Evolutionary conservation across 805 yeast genomes (phyloP).

Genomic region (Candida schatavii): DNA sequence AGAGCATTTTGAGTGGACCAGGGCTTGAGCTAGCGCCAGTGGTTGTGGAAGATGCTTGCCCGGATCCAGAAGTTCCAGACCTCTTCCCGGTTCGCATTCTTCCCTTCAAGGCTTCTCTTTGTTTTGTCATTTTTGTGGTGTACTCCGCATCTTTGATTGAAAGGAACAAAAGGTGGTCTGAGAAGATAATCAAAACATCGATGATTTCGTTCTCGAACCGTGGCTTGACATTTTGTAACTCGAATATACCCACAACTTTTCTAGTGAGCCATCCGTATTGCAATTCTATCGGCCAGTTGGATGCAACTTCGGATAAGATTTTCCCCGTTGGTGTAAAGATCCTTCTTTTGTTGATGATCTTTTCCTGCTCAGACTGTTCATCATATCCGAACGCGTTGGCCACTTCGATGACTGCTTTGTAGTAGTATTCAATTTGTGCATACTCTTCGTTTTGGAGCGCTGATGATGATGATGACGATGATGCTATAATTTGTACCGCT

Average conservation of each 20-base stretch:
- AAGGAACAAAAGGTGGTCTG: conserved; percentile 72
- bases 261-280: conserved; percentile 88
- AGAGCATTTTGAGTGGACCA: conserved; percentile 41
- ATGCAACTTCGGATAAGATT: conserved; percentile 76
- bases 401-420: conserved; percentile 55
- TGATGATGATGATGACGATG: too few relatives aligned
- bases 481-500: conserved; percentile 43
- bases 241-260: conserved; percentile 75
- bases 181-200: conserved; percentile 71
- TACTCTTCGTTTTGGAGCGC: conserved; percentile 19
- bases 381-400: conserved; percentile 79
- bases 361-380: conserved; percentile 14
- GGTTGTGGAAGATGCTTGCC: background rate
- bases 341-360: conserved; percentile 39
- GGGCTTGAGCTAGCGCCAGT: background rate
- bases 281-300: conserved; percentile 82
- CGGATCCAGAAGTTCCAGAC: background rate
- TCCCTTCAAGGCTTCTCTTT: conserved; percentile 9
- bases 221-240: conserved; percentile 28
- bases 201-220: conserved; percentile 5
- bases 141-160: conserved; percentile 47
- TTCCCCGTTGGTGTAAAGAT: conserved; percentile 92
- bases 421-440: conserved; percentile 36
- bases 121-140: conserved; percentile 17
- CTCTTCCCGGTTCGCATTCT: background rate